Conservation (phyloP, 1,139 yeast species). For the Blastobotrys petasosporus region DNA sequence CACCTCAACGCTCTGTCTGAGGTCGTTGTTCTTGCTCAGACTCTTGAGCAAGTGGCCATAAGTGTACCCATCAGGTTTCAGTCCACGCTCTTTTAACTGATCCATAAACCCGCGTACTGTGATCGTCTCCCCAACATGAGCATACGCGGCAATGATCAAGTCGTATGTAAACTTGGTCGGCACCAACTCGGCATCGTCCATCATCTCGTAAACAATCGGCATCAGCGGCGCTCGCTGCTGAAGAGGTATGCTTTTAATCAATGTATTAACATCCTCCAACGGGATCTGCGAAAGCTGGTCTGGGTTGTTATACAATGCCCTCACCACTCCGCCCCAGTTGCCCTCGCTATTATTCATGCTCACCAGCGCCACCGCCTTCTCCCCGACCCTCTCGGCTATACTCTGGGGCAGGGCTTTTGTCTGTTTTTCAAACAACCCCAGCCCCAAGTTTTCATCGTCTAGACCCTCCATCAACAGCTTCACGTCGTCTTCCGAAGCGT, state of each 20-base stretch:
- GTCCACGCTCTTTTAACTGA: constrained; percentile 31
- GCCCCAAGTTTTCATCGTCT: constrained; percentile 2
- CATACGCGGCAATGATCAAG: constrained; percentile 33
- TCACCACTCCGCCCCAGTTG: constrained; percentile 24
- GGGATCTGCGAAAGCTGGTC: constrained; percentile 20
- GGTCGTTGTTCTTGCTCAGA: constrained; percentile 34
- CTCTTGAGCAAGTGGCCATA: constrained; percentile 44
- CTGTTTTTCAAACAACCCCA: constrained; percentile 6
- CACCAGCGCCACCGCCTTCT: constrained; percentile 8
- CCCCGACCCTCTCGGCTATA: constrained; percentile 19
- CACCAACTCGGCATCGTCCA: constrained; percentile 21
- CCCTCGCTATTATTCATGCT: constrained; percentile 13
- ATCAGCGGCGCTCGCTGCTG: constrained; percentile 21
- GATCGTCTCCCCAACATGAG: constrained; percentile 27
- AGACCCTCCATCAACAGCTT: constrained; percentile 18
- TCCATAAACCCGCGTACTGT: constrained; percentile 33
- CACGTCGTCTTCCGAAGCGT: constrained; percentile 19
- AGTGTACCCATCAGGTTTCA: constrained; percentile 38
- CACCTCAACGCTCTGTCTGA: constrained; percentile 26
- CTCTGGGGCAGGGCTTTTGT: constrained; percentile 13
- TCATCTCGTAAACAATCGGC: constrained; percentile 26
- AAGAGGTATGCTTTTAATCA: constrained; percentile 28
- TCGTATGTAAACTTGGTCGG: constrained; percentile 27
- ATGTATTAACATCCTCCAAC: constrained; percentile 23
- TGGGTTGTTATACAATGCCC: constrained; percentile 16